Evolutionary conservation across 371 early-diverging fungal species (phyloP).

Genomic region (Mucor plumbeus): DNA sequence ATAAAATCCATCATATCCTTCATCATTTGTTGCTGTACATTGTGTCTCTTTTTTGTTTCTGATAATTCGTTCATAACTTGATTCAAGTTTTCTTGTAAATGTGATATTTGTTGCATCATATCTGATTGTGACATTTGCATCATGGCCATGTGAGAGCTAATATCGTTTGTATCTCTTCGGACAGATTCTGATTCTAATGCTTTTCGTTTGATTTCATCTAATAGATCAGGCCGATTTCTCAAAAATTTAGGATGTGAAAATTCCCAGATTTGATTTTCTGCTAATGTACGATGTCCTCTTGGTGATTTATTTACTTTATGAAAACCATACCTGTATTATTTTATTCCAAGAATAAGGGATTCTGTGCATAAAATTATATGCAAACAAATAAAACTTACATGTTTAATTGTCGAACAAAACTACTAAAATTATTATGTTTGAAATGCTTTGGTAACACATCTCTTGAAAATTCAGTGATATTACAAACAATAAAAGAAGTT

Average conservation of each 20-base stretch:
- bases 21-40: conserved; percentile 66
- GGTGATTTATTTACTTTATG: conserved; percentile 79
- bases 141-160: conserved; percentile 73
- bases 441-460: conserved; percentile 80
- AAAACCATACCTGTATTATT: conserved; percentile 63
- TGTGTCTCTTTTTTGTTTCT: conserved; percentile 70
- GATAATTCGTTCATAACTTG: conserved; percentile 75
- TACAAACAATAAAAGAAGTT: conserved; percentile 89
- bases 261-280: conserved; percentile 78
- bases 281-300: conserved; percentile 71
- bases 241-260: conserved; percentile 62
- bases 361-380: not conserved
- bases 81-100: conserved; percentile 70
- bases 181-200: conserved; percentile 76
- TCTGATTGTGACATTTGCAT: conserved; percentile 80
- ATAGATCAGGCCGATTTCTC: conserved; percentile 59
- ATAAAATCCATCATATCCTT: conserved; percentile 66
- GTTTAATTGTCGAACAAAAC: conserved; percentile 90
- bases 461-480: conserved; percentile 88
- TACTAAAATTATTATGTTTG: conserved; percentile 86
- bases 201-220: conserved; percentile 63
- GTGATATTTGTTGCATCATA: conserved; percentile 70
- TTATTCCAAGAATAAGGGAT: not conserved
- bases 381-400: conserved; percentile 68
- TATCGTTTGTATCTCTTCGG: conserved; percentile 71